These are phyloP conservation scores for Fusarium solani-melongenae DNA, from an alignment of 2,329 filamentous ascomycete genomes.

Conservation along the genomic window DNA sequence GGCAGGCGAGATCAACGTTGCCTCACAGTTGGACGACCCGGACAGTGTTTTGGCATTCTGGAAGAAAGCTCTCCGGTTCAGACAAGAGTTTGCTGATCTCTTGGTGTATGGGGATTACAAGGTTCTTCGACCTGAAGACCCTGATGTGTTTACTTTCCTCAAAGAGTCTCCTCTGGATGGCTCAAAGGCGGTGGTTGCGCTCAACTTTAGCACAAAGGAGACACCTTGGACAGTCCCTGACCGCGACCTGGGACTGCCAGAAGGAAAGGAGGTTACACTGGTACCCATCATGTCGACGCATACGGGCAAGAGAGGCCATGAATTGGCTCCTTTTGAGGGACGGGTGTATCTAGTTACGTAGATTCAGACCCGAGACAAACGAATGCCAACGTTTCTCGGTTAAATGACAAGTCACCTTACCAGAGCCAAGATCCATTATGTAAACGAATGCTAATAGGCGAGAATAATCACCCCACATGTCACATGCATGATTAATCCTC, in stretches of 20 bases:
- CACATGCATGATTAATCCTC: neutral
- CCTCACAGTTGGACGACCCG: conserved; percentile 58
- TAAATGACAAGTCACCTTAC: neutral
- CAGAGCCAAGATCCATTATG: neutral
- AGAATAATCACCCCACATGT: neutral
- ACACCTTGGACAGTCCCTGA: conserved; percentile 41
- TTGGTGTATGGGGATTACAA: conserved; percentile 51
- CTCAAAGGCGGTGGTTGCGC: conserved; percentile 42
- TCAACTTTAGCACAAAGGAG: conserved; percentile 48
- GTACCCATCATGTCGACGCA: conserved; percentile 46
- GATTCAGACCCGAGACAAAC: neutral
- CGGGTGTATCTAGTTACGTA: conserved; percentile 43
- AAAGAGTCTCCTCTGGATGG: conserved; percentile 43
- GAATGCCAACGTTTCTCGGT: neutral
- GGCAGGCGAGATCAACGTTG: conserved; percentile 63
- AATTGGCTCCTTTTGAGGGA: conserved; percentile 47
- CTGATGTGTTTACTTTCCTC: conserved; percentile 43
- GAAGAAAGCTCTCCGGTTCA: conserved; percentile 45
- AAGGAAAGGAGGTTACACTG: conserved; percentile 22
- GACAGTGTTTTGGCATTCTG: conserved; percentile 50
- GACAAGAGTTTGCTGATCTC: conserved; percentile 47
- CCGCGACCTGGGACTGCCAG: conserved; percentile 30
- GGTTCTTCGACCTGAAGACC: conserved; percentile 38
- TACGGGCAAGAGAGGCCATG: conserved; percentile 24
- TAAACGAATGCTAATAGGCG: neutral